These are phyloP conservation scores for Geosmithia flava DNA, from an alignment of 2,329 filamentous ascomycete species.

Conservation along the genomic window DNA sequence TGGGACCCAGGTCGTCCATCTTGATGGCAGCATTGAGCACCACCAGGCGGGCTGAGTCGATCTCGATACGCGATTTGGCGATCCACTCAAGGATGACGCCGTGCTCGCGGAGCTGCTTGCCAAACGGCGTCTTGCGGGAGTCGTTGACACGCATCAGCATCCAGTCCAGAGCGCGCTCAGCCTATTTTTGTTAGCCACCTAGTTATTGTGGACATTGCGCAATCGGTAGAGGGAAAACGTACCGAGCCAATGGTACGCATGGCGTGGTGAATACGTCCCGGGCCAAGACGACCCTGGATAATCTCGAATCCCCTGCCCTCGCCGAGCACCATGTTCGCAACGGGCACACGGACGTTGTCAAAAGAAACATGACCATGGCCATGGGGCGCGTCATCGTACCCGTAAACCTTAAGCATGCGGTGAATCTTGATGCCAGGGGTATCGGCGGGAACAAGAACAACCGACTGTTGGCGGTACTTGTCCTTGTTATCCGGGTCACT, in stretches of 20 bases:
- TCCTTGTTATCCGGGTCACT: conserved; percentile 63
- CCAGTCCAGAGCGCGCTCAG: conserved; percentile 87
- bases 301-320: conserved; percentile 95
- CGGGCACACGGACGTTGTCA: conserved; percentile 79
- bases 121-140: conserved; percentile 79
- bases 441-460: conserved; percentile 73
- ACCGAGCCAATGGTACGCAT: conserved; percentile 88
- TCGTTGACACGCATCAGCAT: conserved; percentile 93
- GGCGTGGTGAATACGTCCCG: conserved; percentile 92
- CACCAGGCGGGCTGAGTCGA: conserved; percentile 78
- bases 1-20: conserved; percentile 83
- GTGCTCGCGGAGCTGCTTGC: conserved; percentile 75
- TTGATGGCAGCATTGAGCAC: conserved; percentile 92
- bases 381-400: conserved; percentile 96
- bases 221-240: conserved; percentile 16
- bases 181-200: conserved; percentile 22
- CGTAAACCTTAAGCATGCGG: conserved; percentile 88
- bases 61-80: conserved; percentile 82
- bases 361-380: conserved; percentile 91
- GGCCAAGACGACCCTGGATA: conserved; percentile 91
- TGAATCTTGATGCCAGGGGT: conserved; percentile 83
- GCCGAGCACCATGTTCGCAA: conserved; percentile 74
- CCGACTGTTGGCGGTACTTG: conserved; percentile 82
- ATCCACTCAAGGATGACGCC: conserved; percentile 94
- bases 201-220: background rate